Base-by-base conservation (phyloP, 805 yeast species). In the Metschnikowia aberdeeniae region DNA sequence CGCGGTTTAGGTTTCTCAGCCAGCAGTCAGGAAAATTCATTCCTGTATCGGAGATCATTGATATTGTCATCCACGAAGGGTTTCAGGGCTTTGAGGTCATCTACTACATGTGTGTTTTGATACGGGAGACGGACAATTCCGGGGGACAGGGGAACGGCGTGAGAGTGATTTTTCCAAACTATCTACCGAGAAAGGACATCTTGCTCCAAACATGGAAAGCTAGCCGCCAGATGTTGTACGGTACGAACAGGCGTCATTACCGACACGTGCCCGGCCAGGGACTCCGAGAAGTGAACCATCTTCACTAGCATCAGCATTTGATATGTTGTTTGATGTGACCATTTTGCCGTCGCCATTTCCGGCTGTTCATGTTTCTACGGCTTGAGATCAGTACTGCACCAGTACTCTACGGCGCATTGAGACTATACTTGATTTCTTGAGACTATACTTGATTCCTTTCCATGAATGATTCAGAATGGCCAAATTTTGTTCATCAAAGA, bases 21-120 rank as follows among this genome's bases (percentile, higher is more conserved):
- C 34, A 56, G n/a, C 53, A 52, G 14, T 46, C 45, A n/a, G 61
- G 61, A 33, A 53, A 64, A 24, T 84, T 86, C 58, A 72, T 84
- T 9, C 84, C 89, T 0, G 63, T 72, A 32, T 76, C 74, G 37
- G 68, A 69, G 36, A 72, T 86, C 42, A 73, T 77, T 4, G 92
- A 86, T 59, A 61, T 86, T 9, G 77, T 84, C 0, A 81, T 87
- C 22, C 85, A 85, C 58, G 95, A 87, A 61, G 90, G 86, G 0
- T 86, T 87, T 58, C 72, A 72, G 44, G 84, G 84, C 5, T 76
- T 80, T 50, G 73, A 71, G 50, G 88, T 85, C 8, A 68, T 82
- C 2, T 82, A 74, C 59, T 82, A 85, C 56, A 64, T 86, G 59
- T 79, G 83, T 34, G 67, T 85, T 4, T 65, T 85, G 30, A 75